Base-by-base conservation (phyloP, 768 basidiomycete species). In the Lyophyllum shimeji region DNA sequence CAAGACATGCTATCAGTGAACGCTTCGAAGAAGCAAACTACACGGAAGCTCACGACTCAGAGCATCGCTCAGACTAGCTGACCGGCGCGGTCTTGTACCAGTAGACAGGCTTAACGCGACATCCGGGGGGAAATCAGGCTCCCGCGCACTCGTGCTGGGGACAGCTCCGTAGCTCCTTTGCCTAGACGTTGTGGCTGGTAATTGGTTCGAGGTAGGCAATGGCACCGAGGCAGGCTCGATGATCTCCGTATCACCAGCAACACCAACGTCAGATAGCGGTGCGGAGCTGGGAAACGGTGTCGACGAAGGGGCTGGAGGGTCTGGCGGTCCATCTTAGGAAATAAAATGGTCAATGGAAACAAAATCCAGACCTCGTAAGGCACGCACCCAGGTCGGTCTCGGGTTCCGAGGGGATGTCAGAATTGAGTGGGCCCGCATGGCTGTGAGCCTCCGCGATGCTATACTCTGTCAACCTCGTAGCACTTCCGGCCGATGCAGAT, bases 31-130 rank as follows among this genome's bases (percentile, higher is more conserved):
- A 27, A 58, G 59, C 53, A 65, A 65, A 29, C 5, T 4, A 42
- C 46, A 27, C 23, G 46, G 43, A n/a, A 24, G 25, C 57, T 15
- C 65, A 77, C 54, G 61, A 78, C 78, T 68, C 21, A 78, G 65
- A 25, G 84, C 82, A 65, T 90, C 87, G 63, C 87, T 90, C 48
- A 91, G 72, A 67, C 89, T 90, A 15, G 87, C 86, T n/a, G 89
- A 90, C 53, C 89, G 79, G 54, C 89, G 76, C 47, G 86, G 82
- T 34, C 88, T 82, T n/a, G 76, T 75, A 55, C 62, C 73, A 11
- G 75, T 73, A 27, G 82, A 80, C 54, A 74, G 72, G 40, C 65
- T 65, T 24, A 79, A 65, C 1, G 64, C 62, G 48, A 66, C 58
- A 43, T 60, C 63, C 17, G 59, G 51, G 1, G 59, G 50, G 48